Base-by-base conservation (phyloP, 495 filamentous ascomycete species). In the Chaetomium fimeti region DNA sequence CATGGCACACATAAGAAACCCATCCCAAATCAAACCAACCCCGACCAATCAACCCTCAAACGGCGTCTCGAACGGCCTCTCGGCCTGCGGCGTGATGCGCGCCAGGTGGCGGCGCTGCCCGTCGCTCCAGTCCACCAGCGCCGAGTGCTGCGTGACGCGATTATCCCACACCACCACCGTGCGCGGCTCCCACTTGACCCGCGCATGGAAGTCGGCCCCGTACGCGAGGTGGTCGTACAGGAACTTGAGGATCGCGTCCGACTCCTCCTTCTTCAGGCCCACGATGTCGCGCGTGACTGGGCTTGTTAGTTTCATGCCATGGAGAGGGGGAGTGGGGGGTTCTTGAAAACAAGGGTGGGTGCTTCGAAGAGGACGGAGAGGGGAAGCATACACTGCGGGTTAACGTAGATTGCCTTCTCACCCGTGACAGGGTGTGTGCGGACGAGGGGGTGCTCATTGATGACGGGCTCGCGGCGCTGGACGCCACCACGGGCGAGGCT, bases 101-200 rank as follows among this genome's bases (percentile, higher is more conserved):
- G 90, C 91, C 60, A 95, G 74, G 77, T 96, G 91, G 49, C 91
- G 81, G 63, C 92, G 81, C 77, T 89, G 85, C 3, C 90, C 90
- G 77, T 85, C 85, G 61, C 84, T 84, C 90, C 89, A 95, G 73
- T 93, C 91, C 20, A 91, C 72, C 38, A 91, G 77, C 5, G 89
- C 91, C n/a, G 87, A 87, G 74, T 94, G 90, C 58, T 84, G 81
- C 15, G 90, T 91, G 5, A 92, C 87, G 18, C 91, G 83, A 74
- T 95, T 93, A 71, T 96, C 92, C 87, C 92, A 96, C 13, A 96
- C 88, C 11, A 96, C 90, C 27, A 96, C 92, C 3, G 91, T 94
- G 43, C 85, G 84, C 13, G 86, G 83, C 66, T 89, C 84, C 91
- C 91, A 96, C 67, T 88, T 87, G 55, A 97, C 86, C n/a, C 93